Evolutionary conservation across 768 basidiomycete species (phyloP).

Genomic region (Lactifluus volemus): DNA sequence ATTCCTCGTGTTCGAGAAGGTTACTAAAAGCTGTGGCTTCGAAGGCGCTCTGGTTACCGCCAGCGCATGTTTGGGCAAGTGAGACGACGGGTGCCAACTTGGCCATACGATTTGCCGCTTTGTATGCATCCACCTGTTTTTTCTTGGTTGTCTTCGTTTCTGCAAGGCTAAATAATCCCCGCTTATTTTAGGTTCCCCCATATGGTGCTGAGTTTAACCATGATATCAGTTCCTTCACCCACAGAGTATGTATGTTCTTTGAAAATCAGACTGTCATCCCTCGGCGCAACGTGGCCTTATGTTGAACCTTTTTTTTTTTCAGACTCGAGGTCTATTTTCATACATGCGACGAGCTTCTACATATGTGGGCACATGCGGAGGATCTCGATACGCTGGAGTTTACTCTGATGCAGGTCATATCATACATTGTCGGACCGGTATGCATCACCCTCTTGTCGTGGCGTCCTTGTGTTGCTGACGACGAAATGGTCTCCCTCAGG

Average conservation of each 20-base stretch:
- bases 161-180: background rate
- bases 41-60: conserved; percentile 22
- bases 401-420: conserved; percentile 20
- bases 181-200: conserved; percentile 15
- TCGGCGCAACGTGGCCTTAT: background rate
- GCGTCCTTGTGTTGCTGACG: background rate
- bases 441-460: background rate
- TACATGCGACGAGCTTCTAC: conserved; percentile 23
- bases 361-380: conserved; percentile 23
- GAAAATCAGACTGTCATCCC: background rate
- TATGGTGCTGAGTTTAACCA: conserved; percentile 16
- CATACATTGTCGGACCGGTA: conserved; percentile 21
- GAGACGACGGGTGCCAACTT: conserved; percentile 21
- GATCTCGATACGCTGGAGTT: conserved; percentile 24
- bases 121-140: conserved; percentile 14
- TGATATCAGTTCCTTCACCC: conserved; percentile 15
- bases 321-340: conserved; percentile 17
- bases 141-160: no score
- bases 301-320: background rate
- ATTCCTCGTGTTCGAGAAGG: background rate
- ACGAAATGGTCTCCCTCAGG: background rate
- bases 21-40: background rate
- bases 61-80: conserved; percentile 24
- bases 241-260: conserved; percentile 9
- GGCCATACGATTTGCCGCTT: conserved; percentile 21